These are phyloP conservation scores for Allantophomopsis cytisporea DNA, from an alignment of 2,329 filamentous ascomycete genomes.

Conservation along the genomic window DNA sequence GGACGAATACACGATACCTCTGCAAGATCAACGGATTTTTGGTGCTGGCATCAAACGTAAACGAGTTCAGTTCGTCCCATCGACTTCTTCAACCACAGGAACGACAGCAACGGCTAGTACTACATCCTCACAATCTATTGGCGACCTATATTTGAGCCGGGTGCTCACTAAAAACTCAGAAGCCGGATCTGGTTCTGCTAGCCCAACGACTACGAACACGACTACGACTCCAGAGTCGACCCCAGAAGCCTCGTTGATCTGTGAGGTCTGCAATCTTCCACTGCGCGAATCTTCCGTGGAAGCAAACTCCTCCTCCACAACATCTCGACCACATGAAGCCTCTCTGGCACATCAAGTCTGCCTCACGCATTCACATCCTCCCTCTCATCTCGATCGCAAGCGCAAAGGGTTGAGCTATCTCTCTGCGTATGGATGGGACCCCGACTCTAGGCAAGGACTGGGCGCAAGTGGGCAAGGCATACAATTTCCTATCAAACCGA, in stretches of 20 bases:
- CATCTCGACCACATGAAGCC: conserved; percentile 33
- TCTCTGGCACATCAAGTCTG: conserved; percentile 61
- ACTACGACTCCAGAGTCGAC: neutral
- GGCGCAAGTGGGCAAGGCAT: conserved; percentile 58
- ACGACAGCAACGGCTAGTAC: conserved; percentile 16
- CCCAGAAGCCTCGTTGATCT: conserved; percentile 19
- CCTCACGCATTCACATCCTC: conserved; percentile 55
- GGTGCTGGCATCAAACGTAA: conserved; percentile 49
- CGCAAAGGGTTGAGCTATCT: conserved; percentile 58
- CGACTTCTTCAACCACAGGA: conserved; percentile 3
- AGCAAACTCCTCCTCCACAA: conserved; percentile 12
- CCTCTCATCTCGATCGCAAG: conserved; percentile 55
- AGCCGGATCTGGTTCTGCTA: neutral
- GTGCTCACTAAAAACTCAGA: conserved; percentile 28
- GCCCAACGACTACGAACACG: neutral
- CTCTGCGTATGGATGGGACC: conserved; percentile 58
- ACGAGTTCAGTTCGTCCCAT: conserved; percentile 41
- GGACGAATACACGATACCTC: conserved; percentile 43
- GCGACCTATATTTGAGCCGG: conserved; percentile 51
- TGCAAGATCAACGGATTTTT: conserved; percentile 44
- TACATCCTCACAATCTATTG: conserved; percentile 13
- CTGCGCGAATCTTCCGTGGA: conserved; percentile 25
- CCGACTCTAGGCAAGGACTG: conserved; percentile 57
- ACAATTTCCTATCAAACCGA: conserved; percentile 58
- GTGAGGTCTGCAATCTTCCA: conserved; percentile 48